Percentiles rank a stretch among this genome's conserved stretches.
Evolutionary conservation across 2,329 filamentous ascomycete genomes (phyloP).

Genomic region (Hymenoscyphus repandus): DNA sequence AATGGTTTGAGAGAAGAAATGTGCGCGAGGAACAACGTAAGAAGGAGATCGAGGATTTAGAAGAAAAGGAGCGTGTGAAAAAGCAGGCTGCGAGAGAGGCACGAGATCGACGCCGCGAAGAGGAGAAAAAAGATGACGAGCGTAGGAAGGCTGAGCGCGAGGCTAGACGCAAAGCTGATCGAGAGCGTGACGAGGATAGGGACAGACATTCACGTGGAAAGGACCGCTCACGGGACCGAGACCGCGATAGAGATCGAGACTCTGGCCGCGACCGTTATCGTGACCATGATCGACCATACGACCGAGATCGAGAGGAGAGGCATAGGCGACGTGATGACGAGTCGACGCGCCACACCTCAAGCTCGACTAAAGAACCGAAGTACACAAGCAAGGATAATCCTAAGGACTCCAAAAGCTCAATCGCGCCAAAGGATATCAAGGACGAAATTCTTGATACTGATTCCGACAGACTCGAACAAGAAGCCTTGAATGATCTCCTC

Average conservation of each 20-base stretch:
- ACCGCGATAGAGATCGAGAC: conserved; percentile 32
- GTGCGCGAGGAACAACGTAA: conserved; percentile 54
- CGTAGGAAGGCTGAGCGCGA: conserved; percentile 17
- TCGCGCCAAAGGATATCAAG: conserved; percentile 14
- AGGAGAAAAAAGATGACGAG: conserved; percentile 11
- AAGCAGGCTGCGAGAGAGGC: conserved; percentile 32
- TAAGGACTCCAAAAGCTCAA: not conserved
- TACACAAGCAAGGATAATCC: no score
- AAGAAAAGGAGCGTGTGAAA: conserved; percentile 41
- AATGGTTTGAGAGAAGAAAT: conserved; percentile 54
- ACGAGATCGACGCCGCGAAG: conserved; percentile 23
- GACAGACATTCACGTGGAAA: conserved; percentile 14
- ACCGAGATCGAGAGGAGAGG: conserved; percentile 19
- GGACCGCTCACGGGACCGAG: conserved; percentile 28
- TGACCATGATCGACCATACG: conserved; percentile 30
- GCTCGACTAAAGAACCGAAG: conserved; percentile 2
- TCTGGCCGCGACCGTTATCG: conserved; percentile 12
- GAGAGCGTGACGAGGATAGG: conserved; percentile 13
- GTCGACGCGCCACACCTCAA: conserved; percentile 14
- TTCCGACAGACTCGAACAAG: conserved; percentile 29
- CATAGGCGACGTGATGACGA: conserved; percentile 23
- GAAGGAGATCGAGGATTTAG: conserved; percentile 37
- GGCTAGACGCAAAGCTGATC: conserved; percentile 21
- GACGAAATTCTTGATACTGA: conserved; percentile 30
- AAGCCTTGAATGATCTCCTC: conserved; percentile 31